Evolutionary conservation across 2,329 filamentous ascomycete species (phyloP).

Genomic region (Ambrosiella xylebori): DNA sequence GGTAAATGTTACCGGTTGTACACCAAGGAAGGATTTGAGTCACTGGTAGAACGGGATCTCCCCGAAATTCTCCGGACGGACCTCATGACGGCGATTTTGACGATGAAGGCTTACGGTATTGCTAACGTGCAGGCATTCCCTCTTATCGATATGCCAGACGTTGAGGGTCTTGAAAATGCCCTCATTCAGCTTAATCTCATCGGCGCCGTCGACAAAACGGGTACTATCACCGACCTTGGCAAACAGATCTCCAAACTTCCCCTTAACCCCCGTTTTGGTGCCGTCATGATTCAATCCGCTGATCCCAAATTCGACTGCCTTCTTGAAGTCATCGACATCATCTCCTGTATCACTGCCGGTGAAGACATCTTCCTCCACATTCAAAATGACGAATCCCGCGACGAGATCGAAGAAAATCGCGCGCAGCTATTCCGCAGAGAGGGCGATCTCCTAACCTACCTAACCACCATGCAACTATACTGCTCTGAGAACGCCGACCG

Average conservation of each 20-base stretch:
- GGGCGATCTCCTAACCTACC: conserved; percentile 47
- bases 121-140: conserved; percentile 69
- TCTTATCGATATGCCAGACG: conserved; percentile 63
- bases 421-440: conserved; percentile 43
- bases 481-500: conserved; percentile 38
- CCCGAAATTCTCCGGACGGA: conserved; percentile 89
- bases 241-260: conserved; percentile 68
- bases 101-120: conserved; percentile 84
- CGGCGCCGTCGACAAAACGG: conserved; percentile 54
- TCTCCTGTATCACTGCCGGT: conserved; percentile 44
- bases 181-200: conserved; percentile 65
- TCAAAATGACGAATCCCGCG: conserved; percentile 37
- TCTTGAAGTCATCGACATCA: conserved; percentile 71
- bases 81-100: conserved; percentile 67
- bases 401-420: conserved; percentile 35
- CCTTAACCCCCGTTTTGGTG: conserved; percentile 61
- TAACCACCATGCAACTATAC: conserved; percentile 46
- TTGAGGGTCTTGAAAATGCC: conserved; percentile 65
- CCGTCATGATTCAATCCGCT: conserved; percentile 67
- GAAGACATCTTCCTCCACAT: conserved; percentile 46
- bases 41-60: conserved; percentile 53
- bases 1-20: conserved; percentile 86
- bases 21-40: conserved; percentile 57
- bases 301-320: conserved; percentile 55
- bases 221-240: conserved; percentile 57